phyloP scores from a whole-genome alignment of 768 basidiomycete species.

The Tremella mesenterica region DNA sequence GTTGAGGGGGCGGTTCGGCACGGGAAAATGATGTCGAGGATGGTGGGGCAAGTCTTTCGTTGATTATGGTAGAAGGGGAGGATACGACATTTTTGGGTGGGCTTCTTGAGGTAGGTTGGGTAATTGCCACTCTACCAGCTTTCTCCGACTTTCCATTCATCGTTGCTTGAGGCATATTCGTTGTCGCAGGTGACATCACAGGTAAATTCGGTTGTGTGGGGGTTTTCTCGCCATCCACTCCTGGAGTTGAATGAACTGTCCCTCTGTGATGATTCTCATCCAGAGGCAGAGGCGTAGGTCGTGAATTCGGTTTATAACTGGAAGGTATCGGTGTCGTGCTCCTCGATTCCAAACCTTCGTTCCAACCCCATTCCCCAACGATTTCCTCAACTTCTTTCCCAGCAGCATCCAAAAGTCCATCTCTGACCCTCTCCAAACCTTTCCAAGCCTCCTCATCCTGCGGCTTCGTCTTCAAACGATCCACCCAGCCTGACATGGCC shows the following conservation, averaged over 20 bases:
- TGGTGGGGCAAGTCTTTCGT: neutral
- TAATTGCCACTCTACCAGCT: neutral
- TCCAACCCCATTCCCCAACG: constrained; percentile 37
- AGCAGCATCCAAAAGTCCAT: constrained; percentile 32
- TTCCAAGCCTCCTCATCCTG: constrained; percentile 14
- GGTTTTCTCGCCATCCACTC: neutral
- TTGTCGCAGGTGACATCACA: neutral
- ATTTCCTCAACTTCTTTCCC: constrained; percentile 29
- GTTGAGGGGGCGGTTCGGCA: neutral
- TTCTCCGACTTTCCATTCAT: neutral
- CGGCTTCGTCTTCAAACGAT: constrained; percentile 1
- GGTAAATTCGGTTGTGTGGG: neutral
- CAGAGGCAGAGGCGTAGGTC: constrained; percentile 1
- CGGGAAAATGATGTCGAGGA: neutral
- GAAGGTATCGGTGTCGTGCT: too few relatives aligned
- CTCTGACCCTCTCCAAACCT: constrained; percentile 32
- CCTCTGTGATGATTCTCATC: neutral
- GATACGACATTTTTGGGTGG: neutral
- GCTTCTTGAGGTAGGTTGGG: neutral
- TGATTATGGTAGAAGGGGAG: neutral
- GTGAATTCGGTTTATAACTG: constrained; percentile 13
- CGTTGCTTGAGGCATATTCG: constrained; percentile 1
- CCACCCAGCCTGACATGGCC: constrained; percentile 36
- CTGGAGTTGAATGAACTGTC: neutral
- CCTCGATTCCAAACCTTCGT: constrained; percentile 32